Evolutionary conservation across 2,329 filamentous ascomycete species (phyloP), one percentile per base, ranked within the genome.

Genomic region (Cladosporium sphaerospermum): DNA sequence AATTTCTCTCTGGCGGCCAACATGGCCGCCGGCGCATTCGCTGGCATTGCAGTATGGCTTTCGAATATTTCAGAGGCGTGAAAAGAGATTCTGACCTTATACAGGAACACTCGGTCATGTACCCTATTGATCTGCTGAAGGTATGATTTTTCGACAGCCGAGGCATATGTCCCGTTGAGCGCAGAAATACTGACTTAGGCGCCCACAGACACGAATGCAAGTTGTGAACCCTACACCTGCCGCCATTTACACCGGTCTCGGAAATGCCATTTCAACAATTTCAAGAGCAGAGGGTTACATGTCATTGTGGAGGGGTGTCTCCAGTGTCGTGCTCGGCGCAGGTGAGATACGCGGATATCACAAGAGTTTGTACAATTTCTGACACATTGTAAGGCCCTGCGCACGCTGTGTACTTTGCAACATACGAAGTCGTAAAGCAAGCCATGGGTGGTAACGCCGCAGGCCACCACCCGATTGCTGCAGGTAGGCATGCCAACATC

Each of bases 41-140:
- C 93, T 55, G 93, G 93, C 63, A 95, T 96, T 74, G 89, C 91
- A 65, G 89, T 95, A 84, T 64, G 85, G 66, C 55, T 44, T 3
- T 3, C 2, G 13, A 39, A 9, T 16, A 8, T 13, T 14, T 14
- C 5, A 3, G 36, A 39, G n/a, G 10, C 8, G n/a, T 39, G 47
- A 46, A 40, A 44, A n/a, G 33, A 48, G 53, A 47, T 9, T 37
- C 57, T 58, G 54, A 59, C 42, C 54, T 45, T 50, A 66, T 55
- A 48, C 62, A 96, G 91, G 92, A 97, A 76, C 92, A 97, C 73
- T 95, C 92, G 55, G 91, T 96, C 65, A 97, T 99, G 93, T 99
- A 99, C 69, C 93, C 93, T 16, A 88, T 99, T 68, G 93, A 99
- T 75, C 83, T 95, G 62, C 87, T 99, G 69, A 99, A 99, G 86